Conservation (phyloP, 768 basidiomycete genomes). For the Roridomyces roridus region DNA sequence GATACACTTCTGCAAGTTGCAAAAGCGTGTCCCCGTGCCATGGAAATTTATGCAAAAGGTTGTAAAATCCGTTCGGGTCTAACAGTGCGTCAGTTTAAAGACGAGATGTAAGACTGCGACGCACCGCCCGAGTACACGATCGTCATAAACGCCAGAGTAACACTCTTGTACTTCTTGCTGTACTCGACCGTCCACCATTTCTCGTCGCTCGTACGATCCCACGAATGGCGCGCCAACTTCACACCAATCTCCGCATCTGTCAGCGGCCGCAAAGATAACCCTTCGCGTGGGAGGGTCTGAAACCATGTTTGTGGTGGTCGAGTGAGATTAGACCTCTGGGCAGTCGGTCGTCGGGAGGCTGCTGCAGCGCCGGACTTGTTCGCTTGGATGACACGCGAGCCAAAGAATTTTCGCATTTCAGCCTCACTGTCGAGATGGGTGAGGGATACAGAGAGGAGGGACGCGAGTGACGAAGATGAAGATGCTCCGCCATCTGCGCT, state of each 20-base stretch:
- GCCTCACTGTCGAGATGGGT: conserved; percentile 86
- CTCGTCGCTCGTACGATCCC: conserved; percentile 57
- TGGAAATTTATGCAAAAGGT: conserved; percentile 75
- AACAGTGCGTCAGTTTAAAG: neutral
- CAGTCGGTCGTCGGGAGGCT: conserved; percentile 46
- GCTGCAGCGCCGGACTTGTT: conserved; percentile 47
- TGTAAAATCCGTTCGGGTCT: conserved; percentile 84
- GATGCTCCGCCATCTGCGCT: conserved; percentile 26
- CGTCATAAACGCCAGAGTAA: conserved; percentile 81
- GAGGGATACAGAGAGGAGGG: conserved; percentile 80
- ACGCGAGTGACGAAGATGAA: conserved; percentile 42
- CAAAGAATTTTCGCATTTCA: conserved; percentile 94
- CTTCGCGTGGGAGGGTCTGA: conserved; percentile 70
- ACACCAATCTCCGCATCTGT: conserved; percentile 57
- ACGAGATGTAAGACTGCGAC: conserved; percentile 37
- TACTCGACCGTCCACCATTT: conserved; percentile 93
- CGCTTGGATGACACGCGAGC: conserved; percentile 83
- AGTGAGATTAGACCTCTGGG: conserved; percentile 73
- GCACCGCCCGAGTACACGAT: conserved; percentile 83
- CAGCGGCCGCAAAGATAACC: conserved; percentile 68
- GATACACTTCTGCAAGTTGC: conserved; percentile 83
- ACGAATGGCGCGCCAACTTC: conserved; percentile 47
- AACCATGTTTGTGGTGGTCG: conserved; percentile 82
- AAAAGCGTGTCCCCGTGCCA: conserved; percentile 95
- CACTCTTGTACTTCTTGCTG: conserved; percentile 80